Percentiles rank a stretch among this genome's conserved stretches.
Evolutionary conservation across 2,329 filamentous ascomycete species (phyloP).

Genomic region (Hymenoscyphus infarciens): DNA sequence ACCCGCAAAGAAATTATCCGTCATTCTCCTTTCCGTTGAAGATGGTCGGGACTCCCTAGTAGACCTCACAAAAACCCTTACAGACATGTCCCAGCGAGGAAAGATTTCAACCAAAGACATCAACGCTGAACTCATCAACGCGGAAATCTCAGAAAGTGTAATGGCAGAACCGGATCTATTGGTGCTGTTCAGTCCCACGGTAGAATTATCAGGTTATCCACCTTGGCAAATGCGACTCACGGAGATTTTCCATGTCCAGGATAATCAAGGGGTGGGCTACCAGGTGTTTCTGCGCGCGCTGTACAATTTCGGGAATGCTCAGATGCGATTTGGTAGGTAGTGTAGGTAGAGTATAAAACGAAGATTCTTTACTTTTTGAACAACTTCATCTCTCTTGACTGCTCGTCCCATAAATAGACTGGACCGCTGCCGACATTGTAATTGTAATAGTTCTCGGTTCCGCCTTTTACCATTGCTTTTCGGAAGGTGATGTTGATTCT

Average conservation of each 20-base stretch:
- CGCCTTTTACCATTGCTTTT: constrained; percentile 64
- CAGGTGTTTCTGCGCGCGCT: constrained; percentile 86
- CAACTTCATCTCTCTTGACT: constrained; percentile 42
- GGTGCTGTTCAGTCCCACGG: constrained; percentile 77
- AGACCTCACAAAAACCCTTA: constrained; percentile 88
- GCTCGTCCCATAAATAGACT: constrained; percentile 65
- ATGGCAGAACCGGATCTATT: constrained; percentile 89
- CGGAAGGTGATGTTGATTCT: constrained; percentile 78
- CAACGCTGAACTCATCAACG: constrained; percentile 79
- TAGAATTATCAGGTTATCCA: constrained; percentile 86
- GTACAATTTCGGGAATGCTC: constrained; percentile 78
- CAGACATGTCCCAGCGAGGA: constrained; percentile 88
- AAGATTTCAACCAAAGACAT: constrained; percentile 83
- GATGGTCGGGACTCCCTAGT: constrained; percentile 93
- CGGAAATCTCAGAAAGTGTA: constrained; percentile 74
- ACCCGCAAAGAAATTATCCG: constrained; percentile 44
- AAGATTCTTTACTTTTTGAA: constrained; percentile 24
- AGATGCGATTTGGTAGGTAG: constrained; percentile 66
- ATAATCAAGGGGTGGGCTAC: constrained; percentile 84
- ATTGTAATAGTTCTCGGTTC: constrained; percentile 79
- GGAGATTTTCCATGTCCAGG: constrained; percentile 80
- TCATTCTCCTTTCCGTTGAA: constrained; percentile 80
- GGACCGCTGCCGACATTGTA: constrained; percentile 74
- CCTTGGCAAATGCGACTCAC: constrained; percentile 95
- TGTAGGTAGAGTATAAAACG: constrained; percentile 6